phyloP scores from a whole-genome alignment of 164 flowering plant genomes.

The Umbellularia californica region DNA sequence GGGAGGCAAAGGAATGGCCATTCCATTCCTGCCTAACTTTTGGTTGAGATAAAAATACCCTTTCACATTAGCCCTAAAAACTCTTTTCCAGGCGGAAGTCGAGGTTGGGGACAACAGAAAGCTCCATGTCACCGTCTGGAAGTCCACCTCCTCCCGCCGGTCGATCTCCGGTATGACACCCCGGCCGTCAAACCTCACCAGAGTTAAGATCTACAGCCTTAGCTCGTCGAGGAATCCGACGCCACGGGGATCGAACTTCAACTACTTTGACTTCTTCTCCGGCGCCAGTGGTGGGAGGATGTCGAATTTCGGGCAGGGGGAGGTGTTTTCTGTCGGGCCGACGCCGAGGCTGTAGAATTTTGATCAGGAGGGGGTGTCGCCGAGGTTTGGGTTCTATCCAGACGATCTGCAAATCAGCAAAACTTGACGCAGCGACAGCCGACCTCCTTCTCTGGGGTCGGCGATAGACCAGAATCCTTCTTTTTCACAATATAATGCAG shows the following conservation, averaged over 20 bases:
- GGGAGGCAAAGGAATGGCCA: too few relatives aligned
- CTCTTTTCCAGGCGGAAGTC: slow-evolving; percentile 46
- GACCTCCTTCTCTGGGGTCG: too few relatives aligned
- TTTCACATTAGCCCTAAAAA: too few relatives aligned
- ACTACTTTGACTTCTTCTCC: slow-evolving; percentile 37
- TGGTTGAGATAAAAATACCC: too few relatives aligned
- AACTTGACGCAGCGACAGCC: too few relatives aligned
- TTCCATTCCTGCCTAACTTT: too few relatives aligned
- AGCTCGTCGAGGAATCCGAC: slow-evolving; percentile 46
- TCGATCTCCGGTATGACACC: slow-evolving; percentile 35
- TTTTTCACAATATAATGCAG: too few relatives aligned
- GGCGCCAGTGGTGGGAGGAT: slow-evolving; percentile 36
- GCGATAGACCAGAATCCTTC: too few relatives aligned
- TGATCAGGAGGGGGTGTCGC: slow-evolving; percentile 70
- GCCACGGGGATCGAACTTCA: slow-evolving; percentile 43
- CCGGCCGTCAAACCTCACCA: slow-evolving; percentile 47
- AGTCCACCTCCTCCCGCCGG: slow-evolving; percentile 41
- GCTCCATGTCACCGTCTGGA: slow-evolving; percentile 48
- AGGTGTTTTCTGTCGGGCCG: slow-evolving; percentile 71
- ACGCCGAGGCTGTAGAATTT: slow-evolving; percentile 87
- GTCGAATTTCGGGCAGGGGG: slow-evolving; percentile 69
- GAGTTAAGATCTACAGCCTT: slow-evolving; percentile 50
- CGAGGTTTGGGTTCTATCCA: slow-evolving; percentile 74
- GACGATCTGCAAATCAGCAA: too few relatives aligned
- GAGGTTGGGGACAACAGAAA: slow-evolving; percentile 46